Evolutionary conservation across 139 green algal species (phyloP), one percentile per base, ranked within the genome.

Genomic region (Mesostigma viride): DNA sequence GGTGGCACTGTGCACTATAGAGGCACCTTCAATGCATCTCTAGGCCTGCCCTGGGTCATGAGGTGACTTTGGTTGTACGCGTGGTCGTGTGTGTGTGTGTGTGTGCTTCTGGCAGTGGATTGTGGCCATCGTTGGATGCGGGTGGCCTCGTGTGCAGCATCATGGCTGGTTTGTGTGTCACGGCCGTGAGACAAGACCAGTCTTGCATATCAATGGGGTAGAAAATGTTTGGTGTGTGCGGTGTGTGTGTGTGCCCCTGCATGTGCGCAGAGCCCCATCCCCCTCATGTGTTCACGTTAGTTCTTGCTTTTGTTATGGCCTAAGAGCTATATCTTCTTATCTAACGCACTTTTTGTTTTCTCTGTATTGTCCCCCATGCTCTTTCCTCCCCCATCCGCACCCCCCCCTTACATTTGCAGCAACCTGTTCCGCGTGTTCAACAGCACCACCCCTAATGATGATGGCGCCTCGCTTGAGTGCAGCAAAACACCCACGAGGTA

Each of bases 381-480:
- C 0, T 35, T 26, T 27, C 27, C 17, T 35, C 35, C 40, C 24
- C 26, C 40, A 58, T 71, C 14, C 14, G 40, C 40, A 53, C 8
- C 8, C 70, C 11, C 32, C 64, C 24, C 6, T 71, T 56, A 14
- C 17, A 17, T 28, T 8, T 68, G 65, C 71, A 77, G 71, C 66
- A 77, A 77, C 33, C 61, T 77, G 65, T 77, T 77, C 47, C 46
- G 71, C 3, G 64, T 77, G 36, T 77, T 77, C 64, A 64, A 64
- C 8, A 40, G 53, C 8, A 53, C 24, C 11, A 24, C 65, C 31
- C 51, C 34, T 26, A 73, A 65, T 22, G 71, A 74, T 8, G 71
- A 77, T 47, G 71, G 32, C 34, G 62, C 36, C 0, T 58, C 45
- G 3, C 65, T 77, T 11, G 71, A 77, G 40, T 35, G 61, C 34